Evolutionary conservation across 768 basidiomycete genomes (phyloP).

Genomic region (Suillus placidus): DNA sequence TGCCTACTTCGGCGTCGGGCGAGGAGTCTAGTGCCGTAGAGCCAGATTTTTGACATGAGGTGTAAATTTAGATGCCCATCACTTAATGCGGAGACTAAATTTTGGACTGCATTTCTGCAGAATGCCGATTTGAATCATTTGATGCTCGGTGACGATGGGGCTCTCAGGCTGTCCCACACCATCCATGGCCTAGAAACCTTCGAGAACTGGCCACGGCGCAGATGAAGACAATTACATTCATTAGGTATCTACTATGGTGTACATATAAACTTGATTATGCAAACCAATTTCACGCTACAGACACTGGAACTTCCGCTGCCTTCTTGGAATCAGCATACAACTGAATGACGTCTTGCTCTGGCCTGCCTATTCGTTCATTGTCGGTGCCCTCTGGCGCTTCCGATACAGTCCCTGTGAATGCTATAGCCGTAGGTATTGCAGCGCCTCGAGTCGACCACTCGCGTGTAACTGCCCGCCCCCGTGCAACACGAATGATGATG

Average conservation of each 20-base stretch:
- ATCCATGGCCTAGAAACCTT: background rate
- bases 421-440: background rate
- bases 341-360: background rate
- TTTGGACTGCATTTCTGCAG: too few species aligned
- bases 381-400: background rate
- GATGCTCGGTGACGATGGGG: background rate
- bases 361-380: background rate
- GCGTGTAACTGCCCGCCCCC: slow-evolving; percentile 28
- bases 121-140: background rate
- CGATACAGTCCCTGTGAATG: background rate
- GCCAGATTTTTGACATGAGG: too few species aligned
- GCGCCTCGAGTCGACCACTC: background rate
- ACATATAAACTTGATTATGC: background rate
- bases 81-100: too few species aligned
- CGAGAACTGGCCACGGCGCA: background rate
- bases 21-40: too few species aligned
- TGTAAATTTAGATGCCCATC: too few species aligned
- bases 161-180: background rate
- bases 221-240: background rate
- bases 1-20: too few species aligned
- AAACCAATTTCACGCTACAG: background rate
- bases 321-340: background rate
- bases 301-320: background rate
- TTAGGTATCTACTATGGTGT: background rate
- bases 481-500: slow-evolving; percentile 40